Evolutionary conservation across 2,329 filamentous ascomycete species (phyloP).

Genomic region (Aspergillus pseudotamarii): DNA sequence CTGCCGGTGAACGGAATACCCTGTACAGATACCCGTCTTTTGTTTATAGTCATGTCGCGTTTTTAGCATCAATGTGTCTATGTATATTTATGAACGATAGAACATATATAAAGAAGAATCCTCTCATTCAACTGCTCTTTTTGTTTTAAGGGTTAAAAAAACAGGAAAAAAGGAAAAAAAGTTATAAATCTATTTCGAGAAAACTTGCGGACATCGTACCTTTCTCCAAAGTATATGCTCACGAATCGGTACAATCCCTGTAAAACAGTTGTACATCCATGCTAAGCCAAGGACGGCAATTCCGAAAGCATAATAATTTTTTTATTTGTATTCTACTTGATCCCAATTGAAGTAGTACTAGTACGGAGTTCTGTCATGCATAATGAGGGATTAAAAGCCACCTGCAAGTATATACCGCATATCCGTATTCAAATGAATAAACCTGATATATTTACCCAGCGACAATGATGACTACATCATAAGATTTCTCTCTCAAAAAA

Average conservation of each 20-base stretch:
- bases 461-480: neutral
- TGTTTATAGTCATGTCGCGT: neutral
- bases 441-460: too few relatives aligned
- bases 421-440: too few relatives aligned
- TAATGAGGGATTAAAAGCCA: neutral
- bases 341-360: neutral
- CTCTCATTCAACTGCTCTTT: neutral
- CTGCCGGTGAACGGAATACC: neutral
- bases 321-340: neutral
- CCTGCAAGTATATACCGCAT: too few relatives aligned
- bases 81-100: slow-evolving; percentile 8
- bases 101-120: neutral
- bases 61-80: slow-evolving; percentile 2
- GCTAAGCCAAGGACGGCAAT: neutral
- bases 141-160: too few relatives aligned
- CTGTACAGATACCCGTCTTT: slow-evolving; percentile 5
- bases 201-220: too few relatives aligned
- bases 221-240: neutral
- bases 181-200: too few relatives aligned
- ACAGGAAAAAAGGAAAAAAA: too few relatives aligned
- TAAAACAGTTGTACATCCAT: neutral
- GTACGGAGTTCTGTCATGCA: neutral
- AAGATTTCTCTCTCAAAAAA: neutral
- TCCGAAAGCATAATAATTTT: neutral
- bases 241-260: neutral